Conservation (phyloP, 768 basidiomycete genomes). For the Asterophora parasitica region DNA sequence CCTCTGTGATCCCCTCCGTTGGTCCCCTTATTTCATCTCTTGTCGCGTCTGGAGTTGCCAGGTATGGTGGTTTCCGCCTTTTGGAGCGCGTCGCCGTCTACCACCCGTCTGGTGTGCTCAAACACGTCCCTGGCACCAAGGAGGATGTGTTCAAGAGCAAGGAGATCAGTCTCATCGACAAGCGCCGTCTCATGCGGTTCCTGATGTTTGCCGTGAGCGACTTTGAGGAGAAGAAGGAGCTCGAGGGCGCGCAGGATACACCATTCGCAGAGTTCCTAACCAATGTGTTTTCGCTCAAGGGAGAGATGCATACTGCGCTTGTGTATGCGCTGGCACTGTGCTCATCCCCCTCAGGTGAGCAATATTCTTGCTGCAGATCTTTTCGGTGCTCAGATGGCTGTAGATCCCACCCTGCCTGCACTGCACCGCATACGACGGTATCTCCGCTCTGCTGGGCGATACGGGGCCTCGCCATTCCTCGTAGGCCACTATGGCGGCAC, state of each 20-base stretch:
- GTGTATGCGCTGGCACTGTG: conserved; percentile 78
- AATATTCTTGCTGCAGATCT: background rate
- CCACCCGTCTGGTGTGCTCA: conserved; percentile 39
- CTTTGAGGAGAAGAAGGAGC: conserved; percentile 59
- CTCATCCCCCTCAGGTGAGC: conserved; percentile 48
- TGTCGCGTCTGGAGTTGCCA: conserved; percentile 76
- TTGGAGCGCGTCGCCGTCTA: conserved; percentile 68
- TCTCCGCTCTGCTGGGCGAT: conserved; percentile 76
- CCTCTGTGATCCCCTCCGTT: conserved; percentile 72
- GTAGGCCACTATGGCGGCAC: conserved; percentile 94
- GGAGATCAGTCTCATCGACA: conserved; percentile 72
- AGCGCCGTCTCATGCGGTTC: conserved; percentile 90
- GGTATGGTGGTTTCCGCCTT: conserved; percentile 88
- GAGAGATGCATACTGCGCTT: conserved; percentile 55
- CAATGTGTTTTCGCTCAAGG: conserved; percentile 57
- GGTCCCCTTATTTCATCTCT: conserved; percentile 79
- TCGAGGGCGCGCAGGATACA: conserved; percentile 47
- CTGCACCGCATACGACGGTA: conserved; percentile 69
- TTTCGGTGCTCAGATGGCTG: background rate
- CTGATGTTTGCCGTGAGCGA: conserved; percentile 76
- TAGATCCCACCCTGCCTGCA: conserved; percentile 65
- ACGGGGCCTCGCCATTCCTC: conserved; percentile 79
- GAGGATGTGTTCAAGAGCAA: conserved; percentile 90
- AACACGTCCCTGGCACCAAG: conserved; percentile 82
- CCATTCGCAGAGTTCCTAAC: conserved; percentile 64